Base-by-base conservation (phyloP, 2,329 filamentous ascomycete species). In the Exophiala xenobiotica region DNA sequence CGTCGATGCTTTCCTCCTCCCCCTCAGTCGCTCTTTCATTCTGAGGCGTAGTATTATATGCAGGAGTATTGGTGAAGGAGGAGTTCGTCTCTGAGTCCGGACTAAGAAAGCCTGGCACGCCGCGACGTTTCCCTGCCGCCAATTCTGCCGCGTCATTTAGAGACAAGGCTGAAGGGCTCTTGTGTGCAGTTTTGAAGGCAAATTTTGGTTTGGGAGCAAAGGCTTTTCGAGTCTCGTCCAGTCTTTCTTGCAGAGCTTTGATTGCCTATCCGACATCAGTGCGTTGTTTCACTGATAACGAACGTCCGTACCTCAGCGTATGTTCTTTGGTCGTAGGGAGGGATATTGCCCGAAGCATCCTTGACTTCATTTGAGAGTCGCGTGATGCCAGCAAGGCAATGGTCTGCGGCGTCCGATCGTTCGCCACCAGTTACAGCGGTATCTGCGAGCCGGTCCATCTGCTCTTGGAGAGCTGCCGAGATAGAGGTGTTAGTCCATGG, bases 301-400 rank as follows among this genome's bases (percentile, higher is more conserved):
- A 11, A 9, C n/a, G 19, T 14, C 22, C 12, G 48, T 70, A 90
- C 88, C 73, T 91, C 84, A 37, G 85, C 81, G 65, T 96, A 97
- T 19, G 87, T 86, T 61, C 88, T 83, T 68, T 93, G 89, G 64
- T 97, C 93, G 66, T 96, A 95, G 6, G 90, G 83, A 2, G 93
- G 90, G 12, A 96, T 82, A 60, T 86, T 90, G 49, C 85, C 84
- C 1, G 87, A 82, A 0, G 88, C 87, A 70, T 96, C 90, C 60
- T 88, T 86, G 31, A 96, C 88, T 62, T 93, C 86, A 58, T 86
- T 87, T 1, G 90, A 90, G 12, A 97, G 78, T 51, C 83, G 81
- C 23, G 88, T 85, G 63, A 97, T 93, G 56, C 83, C 82, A 12
- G 87, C 83, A 11, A 95, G 78, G 60, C 90, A 86, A 63, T 88